These are phyloP conservation scores for Penicillium waksmanii DNA, from an alignment of 495 filamentous ascomycete species.

Conservation along the genomic window DNA sequence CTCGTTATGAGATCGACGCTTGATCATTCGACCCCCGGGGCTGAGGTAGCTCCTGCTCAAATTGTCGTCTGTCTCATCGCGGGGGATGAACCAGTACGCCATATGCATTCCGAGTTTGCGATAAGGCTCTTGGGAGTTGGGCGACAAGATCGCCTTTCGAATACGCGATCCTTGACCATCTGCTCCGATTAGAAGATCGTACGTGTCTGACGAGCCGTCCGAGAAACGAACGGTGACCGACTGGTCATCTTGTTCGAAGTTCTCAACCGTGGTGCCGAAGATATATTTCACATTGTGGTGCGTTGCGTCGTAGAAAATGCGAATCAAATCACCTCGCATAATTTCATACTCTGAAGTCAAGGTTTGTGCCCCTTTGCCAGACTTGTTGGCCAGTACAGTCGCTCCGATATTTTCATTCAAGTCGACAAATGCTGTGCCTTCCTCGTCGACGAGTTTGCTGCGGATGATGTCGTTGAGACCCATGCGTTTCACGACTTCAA, in stretches of 20 bases:
- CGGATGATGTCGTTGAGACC: conserved; percentile 41
- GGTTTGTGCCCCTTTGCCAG: conserved; percentile 34
- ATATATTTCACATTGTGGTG: conserved; percentile 39
- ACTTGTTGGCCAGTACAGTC: conserved; percentile 35
- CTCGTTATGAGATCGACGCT: conserved; percentile 28
- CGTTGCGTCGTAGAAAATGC: conserved; percentile 42
- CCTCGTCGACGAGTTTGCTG: conserved; percentile 35
- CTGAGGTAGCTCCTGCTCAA: conserved; percentile 21
- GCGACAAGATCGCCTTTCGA: conserved; percentile 37
- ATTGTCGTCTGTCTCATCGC: conserved; percentile 34
- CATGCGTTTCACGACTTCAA: conserved; percentile 43
- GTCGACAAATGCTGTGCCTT: conserved; percentile 41
- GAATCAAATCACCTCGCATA: conserved; percentile 47
- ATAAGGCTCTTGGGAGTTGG: conserved; percentile 25
- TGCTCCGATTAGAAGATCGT: conserved; percentile 53
- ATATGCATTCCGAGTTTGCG: conserved; percentile 32
- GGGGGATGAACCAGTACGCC: conserved; percentile 50
- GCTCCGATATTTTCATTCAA: conserved; percentile 26
- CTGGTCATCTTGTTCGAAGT: conserved; percentile 30
- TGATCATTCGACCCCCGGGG: conserved; percentile 30
- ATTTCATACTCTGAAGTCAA: conserved; percentile 52
- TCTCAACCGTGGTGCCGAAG: conserved; percentile 38
- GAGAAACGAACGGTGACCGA: conserved; percentile 41
- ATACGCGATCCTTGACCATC: conserved; percentile 53
- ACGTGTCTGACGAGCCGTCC: conserved; percentile 39